These are phyloP conservation scores for Penicillium silybi DNA, from an alignment of 495 filamentous ascomycete species.

Conservation along the genomic window DNA sequence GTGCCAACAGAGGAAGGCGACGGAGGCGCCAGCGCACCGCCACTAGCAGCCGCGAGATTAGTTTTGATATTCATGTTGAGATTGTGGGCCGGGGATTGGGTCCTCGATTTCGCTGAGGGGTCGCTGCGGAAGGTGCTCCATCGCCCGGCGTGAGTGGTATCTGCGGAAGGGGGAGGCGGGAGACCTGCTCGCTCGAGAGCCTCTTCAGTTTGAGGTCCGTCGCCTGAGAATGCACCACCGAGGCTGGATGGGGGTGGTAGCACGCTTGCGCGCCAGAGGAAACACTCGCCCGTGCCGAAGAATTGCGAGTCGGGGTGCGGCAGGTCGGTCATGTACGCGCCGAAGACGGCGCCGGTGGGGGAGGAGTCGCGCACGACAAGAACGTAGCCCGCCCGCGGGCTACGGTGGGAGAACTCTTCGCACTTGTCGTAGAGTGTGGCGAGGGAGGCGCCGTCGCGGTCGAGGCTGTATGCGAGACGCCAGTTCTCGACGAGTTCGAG, in stretches of 20 bases:
- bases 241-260: conserved; percentile 45
- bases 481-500: conserved; percentile 85
- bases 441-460: conserved; percentile 85
- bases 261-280: conserved; percentile 84
- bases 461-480: conserved; percentile 84
- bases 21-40: conserved; percentile 25
- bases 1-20: conserved; percentile 23
- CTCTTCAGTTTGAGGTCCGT: conserved; percentile 32
- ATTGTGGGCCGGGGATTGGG: conserved; percentile 21
- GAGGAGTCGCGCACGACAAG: conserved; percentile 75
- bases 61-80: conserved; percentile 28
- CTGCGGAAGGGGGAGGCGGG: conserved; percentile 71
- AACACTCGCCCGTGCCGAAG: conserved; percentile 95
- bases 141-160: conserved; percentile 66
- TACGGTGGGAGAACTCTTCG: conserved; percentile 51
- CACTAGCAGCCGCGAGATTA: conserved; percentile 27
- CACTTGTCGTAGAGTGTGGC: conserved; percentile 81
- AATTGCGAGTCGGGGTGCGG: conserved; percentile 79
- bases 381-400: conserved; percentile 77
- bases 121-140: conserved; percentile 60
- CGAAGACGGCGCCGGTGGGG: conserved; percentile 63
- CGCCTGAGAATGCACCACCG: conserved; percentile 40
- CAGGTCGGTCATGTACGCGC: conserved; percentile 87
- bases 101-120: conserved; percentile 20
- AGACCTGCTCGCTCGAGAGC: conserved; percentile 39